phyloP scores from a whole-genome alignment of 2,329 filamentous ascomycete species.

The Colletotrichum destructivum region DNA sequence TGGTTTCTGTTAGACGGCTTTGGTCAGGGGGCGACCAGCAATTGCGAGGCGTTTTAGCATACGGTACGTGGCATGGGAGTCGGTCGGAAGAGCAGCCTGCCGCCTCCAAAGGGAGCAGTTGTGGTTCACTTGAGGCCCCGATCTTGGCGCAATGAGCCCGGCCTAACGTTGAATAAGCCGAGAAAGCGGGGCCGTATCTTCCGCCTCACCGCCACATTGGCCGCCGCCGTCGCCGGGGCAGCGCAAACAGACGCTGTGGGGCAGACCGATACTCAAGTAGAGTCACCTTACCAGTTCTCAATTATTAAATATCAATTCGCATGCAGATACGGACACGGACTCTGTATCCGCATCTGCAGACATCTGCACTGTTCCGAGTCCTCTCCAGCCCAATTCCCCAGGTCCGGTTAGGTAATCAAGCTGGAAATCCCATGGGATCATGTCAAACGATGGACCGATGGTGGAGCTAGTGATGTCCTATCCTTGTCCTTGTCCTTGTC shows the following conservation, averaged over 20 bases:
- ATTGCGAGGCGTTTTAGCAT: too few species aligned
- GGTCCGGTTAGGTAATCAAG: conserved; percentile 12
- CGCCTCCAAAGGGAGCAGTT: neutral
- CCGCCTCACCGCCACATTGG: neutral
- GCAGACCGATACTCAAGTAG: neutral
- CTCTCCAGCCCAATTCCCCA: neutral
- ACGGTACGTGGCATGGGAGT: neutral
- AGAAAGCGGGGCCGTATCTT: conserved; percentile 12
- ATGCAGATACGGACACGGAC: neutral
- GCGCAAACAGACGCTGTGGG: conserved; percentile 1
- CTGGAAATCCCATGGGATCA: conserved; percentile 7
- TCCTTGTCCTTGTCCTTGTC: conserved; percentile 10
- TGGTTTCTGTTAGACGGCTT: too few species aligned
- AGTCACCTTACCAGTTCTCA: too few species aligned
- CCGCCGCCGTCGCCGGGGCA: conserved; percentile 1
- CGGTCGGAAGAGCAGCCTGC: too few species aligned
- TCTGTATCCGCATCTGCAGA: neutral
- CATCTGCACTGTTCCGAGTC: neutral
- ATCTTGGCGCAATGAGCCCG: neutral
- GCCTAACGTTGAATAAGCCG: neutral
- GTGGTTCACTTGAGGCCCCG: neutral
- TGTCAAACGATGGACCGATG: conserved; percentile 18
- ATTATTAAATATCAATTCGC: neutral
- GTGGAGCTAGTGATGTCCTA: neutral
- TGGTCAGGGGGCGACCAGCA: too few species aligned